Conservation (phyloP, 352 stramenopile genomes). For the Pythium periplocum region DNA sequence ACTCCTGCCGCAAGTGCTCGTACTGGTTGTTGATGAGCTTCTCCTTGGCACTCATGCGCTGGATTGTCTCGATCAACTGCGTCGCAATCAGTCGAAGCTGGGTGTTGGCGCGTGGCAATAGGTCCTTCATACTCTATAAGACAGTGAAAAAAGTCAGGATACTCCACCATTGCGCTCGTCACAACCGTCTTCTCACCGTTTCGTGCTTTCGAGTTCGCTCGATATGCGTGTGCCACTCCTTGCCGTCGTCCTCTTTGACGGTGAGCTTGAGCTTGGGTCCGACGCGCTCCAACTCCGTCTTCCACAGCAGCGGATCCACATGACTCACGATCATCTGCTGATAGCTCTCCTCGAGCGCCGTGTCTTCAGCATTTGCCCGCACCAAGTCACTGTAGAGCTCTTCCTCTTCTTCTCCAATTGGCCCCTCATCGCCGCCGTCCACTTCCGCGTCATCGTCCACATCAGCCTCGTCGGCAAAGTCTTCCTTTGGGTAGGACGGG, state of each 20-base stretch:
- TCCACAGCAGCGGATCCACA: constrained; percentile 76
- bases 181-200: constrained; percentile 14
- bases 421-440: constrained; percentile 24
- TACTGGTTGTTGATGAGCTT: constrained; percentile 83
- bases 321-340: constrained; percentile 85
- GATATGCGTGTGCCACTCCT: constrained; percentile 81
- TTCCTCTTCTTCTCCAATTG: constrained; percentile 31
- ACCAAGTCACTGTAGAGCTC: constrained; percentile 63
- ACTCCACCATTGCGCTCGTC: background rate
- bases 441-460: constrained; percentile 57
- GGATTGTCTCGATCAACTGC: constrained; percentile 52
- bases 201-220: constrained; percentile 74
- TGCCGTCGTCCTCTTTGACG: constrained; percentile 46
- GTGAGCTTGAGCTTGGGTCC: constrained; percentile 64
- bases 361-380: constrained; percentile 31
- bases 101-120: constrained; percentile 47
- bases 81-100: constrained; percentile 57
- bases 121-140: constrained; percentile 38
- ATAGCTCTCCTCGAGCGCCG: constrained; percentile 64
- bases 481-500: constrained; percentile 71
- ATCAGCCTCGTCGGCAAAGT: constrained; percentile 73
- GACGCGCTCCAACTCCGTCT: constrained; percentile 80
- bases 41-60: constrained; percentile 64
- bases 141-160: background rate
- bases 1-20: constrained; percentile 62